These are phyloP conservation scores for Plantago major DNA, from an alignment of 257 asterid genomes.

Conservation along the genomic window DNA sequence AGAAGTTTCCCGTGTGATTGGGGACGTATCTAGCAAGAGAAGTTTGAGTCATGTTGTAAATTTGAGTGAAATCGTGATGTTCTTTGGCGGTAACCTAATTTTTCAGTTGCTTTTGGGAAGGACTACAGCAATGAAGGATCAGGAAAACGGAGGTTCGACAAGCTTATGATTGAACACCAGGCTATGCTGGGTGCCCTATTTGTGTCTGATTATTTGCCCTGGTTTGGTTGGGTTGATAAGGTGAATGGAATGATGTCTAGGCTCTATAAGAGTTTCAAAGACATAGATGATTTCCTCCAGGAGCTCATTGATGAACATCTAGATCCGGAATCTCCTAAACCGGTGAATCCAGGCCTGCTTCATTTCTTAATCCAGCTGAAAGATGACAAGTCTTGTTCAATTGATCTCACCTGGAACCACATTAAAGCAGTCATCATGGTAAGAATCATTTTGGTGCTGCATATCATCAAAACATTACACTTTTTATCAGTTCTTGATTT, in stretches of 20 bases:
- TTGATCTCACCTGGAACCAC: slow-evolving; percentile 7
- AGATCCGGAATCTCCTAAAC: neutral
- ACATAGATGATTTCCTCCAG: neutral
- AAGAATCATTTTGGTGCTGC: neutral
- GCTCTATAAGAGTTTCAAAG: neutral
- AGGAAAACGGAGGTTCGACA: neutral
- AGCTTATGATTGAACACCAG: slow-evolving; percentile 12
- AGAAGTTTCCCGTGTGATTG: neutral
- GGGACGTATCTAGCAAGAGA: neutral
- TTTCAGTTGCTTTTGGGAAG: slow-evolving; percentile 4
- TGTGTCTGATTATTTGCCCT: neutral
- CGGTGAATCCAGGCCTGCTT: neutral
- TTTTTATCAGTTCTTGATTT: neutral
- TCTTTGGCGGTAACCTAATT: neutral
- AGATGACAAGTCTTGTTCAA: neutral
- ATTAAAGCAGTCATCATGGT: slow-evolving; percentile 4
- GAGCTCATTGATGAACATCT: slow-evolving; percentile 2
- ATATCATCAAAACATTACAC: neutral
- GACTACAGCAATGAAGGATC: neutral
- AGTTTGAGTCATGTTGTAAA: neutral
- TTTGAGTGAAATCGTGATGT: neutral
- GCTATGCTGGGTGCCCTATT: neutral
- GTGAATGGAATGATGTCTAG: slow-evolving; percentile 3
- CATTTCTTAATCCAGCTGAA: neutral
- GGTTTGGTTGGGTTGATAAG: neutral